A percentile compares a stretch with the other conserved stretches of the same genome.
These are phyloP conservation scores for Reticulascus tulasneorum DNA, from an alignment of 2,329 filamentous ascomycete species.

Conservation along the genomic window DNA sequence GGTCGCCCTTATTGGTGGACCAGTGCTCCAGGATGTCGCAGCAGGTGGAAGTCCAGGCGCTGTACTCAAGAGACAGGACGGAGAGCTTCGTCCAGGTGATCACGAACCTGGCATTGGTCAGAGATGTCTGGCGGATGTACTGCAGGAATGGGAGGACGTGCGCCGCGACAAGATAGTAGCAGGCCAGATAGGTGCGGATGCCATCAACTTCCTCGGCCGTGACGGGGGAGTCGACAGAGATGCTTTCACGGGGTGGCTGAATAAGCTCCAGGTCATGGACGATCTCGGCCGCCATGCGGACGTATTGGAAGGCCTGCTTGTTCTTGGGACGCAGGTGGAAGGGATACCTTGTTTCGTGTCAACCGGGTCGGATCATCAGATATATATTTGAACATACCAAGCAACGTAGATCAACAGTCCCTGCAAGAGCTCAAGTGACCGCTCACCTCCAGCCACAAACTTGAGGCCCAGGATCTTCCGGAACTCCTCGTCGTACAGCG, in stretches of 20 bases:
- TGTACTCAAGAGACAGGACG: conserved; percentile 28
- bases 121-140: conserved; percentile 10
- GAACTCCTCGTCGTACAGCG: conserved; percentile 54
- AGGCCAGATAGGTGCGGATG: conserved; percentile 42
- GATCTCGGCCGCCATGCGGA: conserved; percentile 49
- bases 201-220: conserved; percentile 31
- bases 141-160: conserved; percentile 22
- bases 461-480: conserved; percentile 53
- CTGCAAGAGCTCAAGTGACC: conserved; percentile 52
- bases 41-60: conserved; percentile 39
- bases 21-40: conserved; percentile 38
- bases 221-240: conserved; percentile 13
- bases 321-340: conserved; percentile 50
- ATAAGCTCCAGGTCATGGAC: conserved; percentile 47
- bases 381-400: conserved; percentile 39
- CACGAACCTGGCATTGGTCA: conserved; percentile 26
- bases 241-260: conserved; percentile 27
- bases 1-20: conserved; percentile 34
- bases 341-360: conserved; percentile 40
- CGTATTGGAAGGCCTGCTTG: conserved; percentile 45
- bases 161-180: conserved; percentile 39
- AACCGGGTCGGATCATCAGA: not conserved
- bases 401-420: conserved; percentile 54
- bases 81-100: conserved; percentile 33
- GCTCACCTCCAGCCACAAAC: conserved; percentile 53